Percentiles rank a stretch among this genome's conserved stretches.
Evolutionary conservation across 495 filamentous ascomycete genomes (phyloP).

Genomic region (Xylona heveae): DNA sequence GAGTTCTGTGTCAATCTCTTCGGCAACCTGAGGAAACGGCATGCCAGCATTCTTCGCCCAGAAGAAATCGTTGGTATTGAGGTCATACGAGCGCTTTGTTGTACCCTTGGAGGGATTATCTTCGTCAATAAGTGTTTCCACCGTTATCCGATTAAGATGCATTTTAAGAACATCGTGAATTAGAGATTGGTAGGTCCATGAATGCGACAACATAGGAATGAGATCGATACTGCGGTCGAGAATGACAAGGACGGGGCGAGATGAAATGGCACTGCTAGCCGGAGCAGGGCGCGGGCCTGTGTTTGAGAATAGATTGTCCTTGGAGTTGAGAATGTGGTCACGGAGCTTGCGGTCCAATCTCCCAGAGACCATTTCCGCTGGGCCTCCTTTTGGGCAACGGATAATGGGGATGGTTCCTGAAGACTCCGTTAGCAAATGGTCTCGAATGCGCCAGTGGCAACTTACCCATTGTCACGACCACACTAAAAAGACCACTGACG

Average conservation of each 20-base stretch:
- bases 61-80: slow-evolving; percentile 87
- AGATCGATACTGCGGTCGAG: slow-evolving; percentile 90
- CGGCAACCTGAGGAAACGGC: slow-evolving; percentile 90
- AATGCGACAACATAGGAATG: slow-evolving; percentile 96
- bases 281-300: slow-evolving; percentile 26
- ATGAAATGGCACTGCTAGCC: slow-evolving; percentile 32
- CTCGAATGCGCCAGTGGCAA: not conserved
- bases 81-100: slow-evolving; percentile 70
- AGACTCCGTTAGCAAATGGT: not conserved
- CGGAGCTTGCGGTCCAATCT: slow-evolving; percentile 90
- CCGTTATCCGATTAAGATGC: slow-evolving; percentile 89
- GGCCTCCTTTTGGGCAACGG: slow-evolving; percentile 72
- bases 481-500: slow-evolving; percentile 87
- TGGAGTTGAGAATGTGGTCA: slow-evolving; percentile 91
- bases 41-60: slow-evolving; percentile 86
- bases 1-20: slow-evolving; percentile 84
- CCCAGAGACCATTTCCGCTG: slow-evolving; percentile 82
- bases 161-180: slow-evolving; percentile 88
- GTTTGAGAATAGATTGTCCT: slow-evolving; percentile 75
- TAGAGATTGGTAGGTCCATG: slow-evolving; percentile 95
- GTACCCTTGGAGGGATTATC: slow-evolving; percentile 44
- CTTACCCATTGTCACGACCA: slow-evolving; percentile 88
- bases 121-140: slow-evolving; percentile 64
- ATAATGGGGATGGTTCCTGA: slow-evolving; percentile 81
- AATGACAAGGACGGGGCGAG: slow-evolving; percentile 68